Evolutionary conservation across 805 yeast genomes (phyloP), one percentile per base, ranked within the genome.

Genomic region (Wilhelminamyces savonicus): DNA sequence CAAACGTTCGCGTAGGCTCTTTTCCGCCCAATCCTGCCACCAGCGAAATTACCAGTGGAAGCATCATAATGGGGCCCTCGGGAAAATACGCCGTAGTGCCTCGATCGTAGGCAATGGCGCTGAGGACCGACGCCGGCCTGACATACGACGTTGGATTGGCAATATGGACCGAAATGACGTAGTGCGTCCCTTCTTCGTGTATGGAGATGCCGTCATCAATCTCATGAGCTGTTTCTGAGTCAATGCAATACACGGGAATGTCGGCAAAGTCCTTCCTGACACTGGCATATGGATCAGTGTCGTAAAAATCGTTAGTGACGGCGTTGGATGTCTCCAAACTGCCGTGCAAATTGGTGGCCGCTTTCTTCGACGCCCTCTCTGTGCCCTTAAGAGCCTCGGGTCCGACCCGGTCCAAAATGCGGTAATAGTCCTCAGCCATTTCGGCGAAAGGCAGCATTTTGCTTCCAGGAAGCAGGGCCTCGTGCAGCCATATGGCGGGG

Each of bases 181-280:
- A 73, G 3, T 30, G 29, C 16, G 40, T 38, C 17, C 43, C 44
- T 3, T 48, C 30, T 3, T 36, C 39, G 25, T 60, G 61, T 13
- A 90, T 61, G 1, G 95, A 75, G 16, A 90, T 66, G 27, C 97
- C 98, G 55, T 90, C 98, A 54, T 90, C 98, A 35, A 92, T 82
- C 53, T 92, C 97, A 41, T 81, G 80, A 0, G 97, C 95, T 24
- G 67, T 68, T 3, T 63, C 73, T 3, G 80, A 68, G 56, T 92
- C 98, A 35, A 90, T 85, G 55, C 97, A 87, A 50, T 76, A 90
- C 2, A 87, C 77, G 0, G 73, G 69, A 9, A 69, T 46, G 26
- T 66, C 56, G 0, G 55, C 54, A 39, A 66, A 71, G 16, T 65
- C 64, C n/a, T 40, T 40, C 41, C 81, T 56, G 2, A 50, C 35